Base-by-base conservation (phyloP, 1,284 basidiomycete genomes). In the Gyrodon tennesseensis region DNA sequence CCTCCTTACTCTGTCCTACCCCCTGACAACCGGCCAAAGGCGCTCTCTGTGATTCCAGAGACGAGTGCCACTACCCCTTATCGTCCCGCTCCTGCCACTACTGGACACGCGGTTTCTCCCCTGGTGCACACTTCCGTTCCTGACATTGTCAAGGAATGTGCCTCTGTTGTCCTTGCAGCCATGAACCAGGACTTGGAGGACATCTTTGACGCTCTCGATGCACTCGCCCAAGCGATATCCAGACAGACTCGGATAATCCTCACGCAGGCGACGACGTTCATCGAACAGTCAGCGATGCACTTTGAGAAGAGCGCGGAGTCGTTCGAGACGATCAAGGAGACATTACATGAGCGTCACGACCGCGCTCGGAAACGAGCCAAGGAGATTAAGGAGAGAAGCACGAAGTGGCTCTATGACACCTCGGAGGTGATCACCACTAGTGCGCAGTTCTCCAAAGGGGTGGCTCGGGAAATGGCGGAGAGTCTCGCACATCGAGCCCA, bases 161-260 rank as follows among this genome's bases (percentile, higher is more conserved):
- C 79, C 27, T 79, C 80, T 21, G 79, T 80, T 16, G 69, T 84
- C 41, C 69, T 79, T 8, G 78, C 80, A 23, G 76, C 76, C 37
- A 73, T 84, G 29, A 78, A 79, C 16, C 77, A 77, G 58, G 86
- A 89, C 62, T 70, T 87, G 57, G 79, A 82, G 58, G 88, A 89
- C 69, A 78, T 88, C 41, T 71, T 85, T 49, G 82, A 85, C 43
- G 87, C 86, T 4, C 78, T 90, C 31, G 88, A 90, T 68, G 84
- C 82, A 2, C 80, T 91, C 46, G 77, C 81, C 62, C 75, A 77
- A 27, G 82, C 82, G 41, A 83, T 91, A 61, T 71, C 71, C 43
- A 73, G 71, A 48, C 80, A 82, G 68, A 79, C 76, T 8, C 64
- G 65, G 66, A 61, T 72, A 57, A 43, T 74, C 60, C 76, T 80